Evolutionary conservation across 106 monocot genomes (phyloP), one percentile per base, ranked within the genome.

Genomic region (Acorus calamus): DNA sequence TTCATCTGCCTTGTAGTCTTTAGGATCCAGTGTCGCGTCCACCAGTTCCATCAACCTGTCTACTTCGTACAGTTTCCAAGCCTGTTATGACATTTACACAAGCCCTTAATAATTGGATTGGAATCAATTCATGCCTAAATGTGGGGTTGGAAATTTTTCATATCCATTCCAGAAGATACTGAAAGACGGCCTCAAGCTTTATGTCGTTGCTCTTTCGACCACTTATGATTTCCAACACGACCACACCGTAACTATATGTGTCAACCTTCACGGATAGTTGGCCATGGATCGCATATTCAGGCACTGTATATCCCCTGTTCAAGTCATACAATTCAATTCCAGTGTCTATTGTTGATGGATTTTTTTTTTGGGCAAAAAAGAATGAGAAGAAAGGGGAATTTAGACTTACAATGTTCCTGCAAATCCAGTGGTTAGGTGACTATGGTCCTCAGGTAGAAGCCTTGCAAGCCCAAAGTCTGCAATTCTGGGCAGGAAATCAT

Each of bases 221-320:
- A 57, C 57, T 57, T 11, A 57, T 57, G 8, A 57, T 57, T 57
- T 57, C 57, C 8, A 57, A 12, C 11, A 57, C 57, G 13, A 57
- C 57, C 28, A 28, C 28, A 28, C 28, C 28, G 28, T 28, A 28
- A 28, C 28, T 28, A 28, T 28, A 28, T 28, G 57, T 57, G 13
- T 57, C 57, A 57, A 57, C 57, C 14, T 57, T 57, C 57, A 0
- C 57, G n/a, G 57, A 57, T 57, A 57, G 57, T 57, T 57, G 57
- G 11, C 57, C 57, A 57, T 57, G 57, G 13, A 57, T 28, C 28
- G 28, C 28, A 28, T 28, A 28, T 28, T 28, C 28, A 28, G 28
- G 28, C 28, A 1, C 28, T 57, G 57, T 57, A 11, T 57, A 57
- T 11, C 57, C 57, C 57, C 57, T 57, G 57, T 6, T 57, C 10